Evolutionary conservation across 139 green algal species (phyloP).

Genomic region (Chlorella vulgaris): DNA sequence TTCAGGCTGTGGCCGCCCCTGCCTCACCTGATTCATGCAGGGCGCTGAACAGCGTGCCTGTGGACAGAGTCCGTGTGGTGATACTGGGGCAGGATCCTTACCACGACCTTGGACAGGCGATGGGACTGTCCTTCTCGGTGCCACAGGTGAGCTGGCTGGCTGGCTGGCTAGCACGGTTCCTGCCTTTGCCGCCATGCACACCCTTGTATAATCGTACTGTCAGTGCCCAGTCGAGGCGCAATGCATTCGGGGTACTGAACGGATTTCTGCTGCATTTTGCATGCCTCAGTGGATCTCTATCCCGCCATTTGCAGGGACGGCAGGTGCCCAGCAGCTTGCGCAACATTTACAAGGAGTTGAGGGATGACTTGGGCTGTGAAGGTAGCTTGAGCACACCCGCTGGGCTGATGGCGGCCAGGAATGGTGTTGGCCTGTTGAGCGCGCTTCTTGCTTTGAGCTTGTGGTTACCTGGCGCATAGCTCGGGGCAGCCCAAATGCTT

Average conservation of each 20-base stretch:
- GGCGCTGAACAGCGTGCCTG: slow-evolving; percentile 67
- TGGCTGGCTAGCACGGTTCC: neutral
- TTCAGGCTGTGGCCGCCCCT: no score
- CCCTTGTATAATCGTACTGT: no score
- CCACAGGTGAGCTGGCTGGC: slow-evolving; percentile 49
- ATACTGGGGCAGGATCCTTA: slow-evolving; percentile 96
- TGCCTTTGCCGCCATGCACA: no score
- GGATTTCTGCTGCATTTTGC: neutral
- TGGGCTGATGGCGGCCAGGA: neutral
- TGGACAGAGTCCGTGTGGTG: slow-evolving; percentile 77
- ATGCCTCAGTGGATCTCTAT: neutral
- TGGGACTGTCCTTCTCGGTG: slow-evolving; percentile 96
- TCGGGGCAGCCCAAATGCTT: no score
- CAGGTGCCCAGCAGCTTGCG: slow-evolving; percentile 68
- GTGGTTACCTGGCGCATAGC: no score
- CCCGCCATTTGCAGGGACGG: neutral
- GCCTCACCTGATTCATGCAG: slow-evolving; percentile 23
- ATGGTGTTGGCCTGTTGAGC: no score
- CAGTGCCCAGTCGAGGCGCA: no score
- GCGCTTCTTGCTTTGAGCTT: no score
- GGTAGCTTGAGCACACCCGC: neutral
- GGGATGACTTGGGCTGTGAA: slow-evolving; percentile 63
- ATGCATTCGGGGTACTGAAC: no score
- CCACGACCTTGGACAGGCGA: slow-evolving; percentile 88
- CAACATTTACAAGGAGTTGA: slow-evolving; percentile 92